phyloP scores from a whole-genome alignment of 371 early-diverging fungal species.

The Funneliformis caledonium region DNA sequence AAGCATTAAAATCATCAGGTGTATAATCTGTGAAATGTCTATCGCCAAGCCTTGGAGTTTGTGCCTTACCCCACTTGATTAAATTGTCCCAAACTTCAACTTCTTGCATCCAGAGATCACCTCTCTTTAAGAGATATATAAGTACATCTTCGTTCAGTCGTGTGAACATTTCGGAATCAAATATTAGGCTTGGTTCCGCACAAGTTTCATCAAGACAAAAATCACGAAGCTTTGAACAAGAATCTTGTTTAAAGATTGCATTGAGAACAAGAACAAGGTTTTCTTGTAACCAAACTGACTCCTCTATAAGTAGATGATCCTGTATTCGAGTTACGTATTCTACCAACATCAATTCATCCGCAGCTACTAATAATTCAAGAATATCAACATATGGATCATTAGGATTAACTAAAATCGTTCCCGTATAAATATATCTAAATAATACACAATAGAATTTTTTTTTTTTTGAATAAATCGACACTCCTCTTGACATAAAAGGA shows the following conservation, averaged over 20 bases:
- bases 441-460: neutral
- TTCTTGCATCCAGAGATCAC: slow-evolving; percentile 34
- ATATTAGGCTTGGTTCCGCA: slow-evolving; percentile 23
- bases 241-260: slow-evolving; percentile 2
- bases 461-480: neutral
- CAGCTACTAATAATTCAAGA: slow-evolving; percentile 24
- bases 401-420: slow-evolving; percentile 2
- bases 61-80: slow-evolving; percentile 35
- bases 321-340: slow-evolving; percentile 18
- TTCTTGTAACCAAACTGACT: slow-evolving; percentile 13
- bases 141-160: slow-evolving; percentile 10
- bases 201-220: slow-evolving; percentile 26
- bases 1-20: neutral
- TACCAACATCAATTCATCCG: slow-evolving; percentile 35
- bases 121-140: slow-evolving; percentile 12
- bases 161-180: slow-evolving; percentile 28
- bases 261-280: slow-evolving; percentile 22
- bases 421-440: slow-evolving; percentile 38
- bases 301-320: slow-evolving; percentile 23
- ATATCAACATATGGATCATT: slow-evolving; percentile 3
- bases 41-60: neutral
- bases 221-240: slow-evolving; percentile 23
- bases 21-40: neutral
- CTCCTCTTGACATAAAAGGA: neutral
- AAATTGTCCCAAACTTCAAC: slow-evolving; percentile 32